Evolutionary conservation across 2,329 filamentous ascomycete genomes (phyloP), one percentile per base, ranked within the genome.

Genomic region (Mycosphaerella arachidis): DNA sequence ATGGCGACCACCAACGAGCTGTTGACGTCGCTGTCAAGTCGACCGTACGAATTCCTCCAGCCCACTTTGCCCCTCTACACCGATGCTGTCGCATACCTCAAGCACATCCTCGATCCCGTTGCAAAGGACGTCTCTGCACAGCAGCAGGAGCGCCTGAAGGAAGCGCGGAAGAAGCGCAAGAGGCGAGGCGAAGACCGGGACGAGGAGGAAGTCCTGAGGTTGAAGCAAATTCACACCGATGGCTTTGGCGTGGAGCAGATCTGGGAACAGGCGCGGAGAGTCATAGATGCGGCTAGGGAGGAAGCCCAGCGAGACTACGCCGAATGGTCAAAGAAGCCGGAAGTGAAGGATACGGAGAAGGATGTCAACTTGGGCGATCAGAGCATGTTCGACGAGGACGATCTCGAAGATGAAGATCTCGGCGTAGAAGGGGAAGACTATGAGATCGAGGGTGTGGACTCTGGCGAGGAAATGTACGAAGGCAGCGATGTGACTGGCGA

Each of bases 231-330:
- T 16, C 90, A 97, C 72, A 80, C 91, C 6, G 86, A 96, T 59
- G 94, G 93, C 0, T 96, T 97, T 68, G 90, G 89, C 68, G 87
- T 90, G 10, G 85, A 87, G 20, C 93, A 97, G 75, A 87, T 99
- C 48, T 99, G 93, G 90, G 91, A 97, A 75, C 94, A 99, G 77
- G 89, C 91, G 8, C 88, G 87, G 70, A 86, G 90, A 68, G 91
- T 97, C 20, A 86, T 97, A 59, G 82, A 89, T 63, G 84, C 86
- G 51, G 76, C 86, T 6, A 78, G 78, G 48, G 74, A 78, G 18
- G 81, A 87, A 69, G 78, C 84, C 3, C 80, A 84, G 67, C 75
- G 71, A 66, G 79, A 73, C 35, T 73, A 81, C 48, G 50, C 50
- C 8, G 50, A 52, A 31, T 52, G 27, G 50, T 18, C 30, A 76